Conservation (phyloP, 352 stramenopile genomes). For the Hyaloperonospora arabidopsidis region DNA sequence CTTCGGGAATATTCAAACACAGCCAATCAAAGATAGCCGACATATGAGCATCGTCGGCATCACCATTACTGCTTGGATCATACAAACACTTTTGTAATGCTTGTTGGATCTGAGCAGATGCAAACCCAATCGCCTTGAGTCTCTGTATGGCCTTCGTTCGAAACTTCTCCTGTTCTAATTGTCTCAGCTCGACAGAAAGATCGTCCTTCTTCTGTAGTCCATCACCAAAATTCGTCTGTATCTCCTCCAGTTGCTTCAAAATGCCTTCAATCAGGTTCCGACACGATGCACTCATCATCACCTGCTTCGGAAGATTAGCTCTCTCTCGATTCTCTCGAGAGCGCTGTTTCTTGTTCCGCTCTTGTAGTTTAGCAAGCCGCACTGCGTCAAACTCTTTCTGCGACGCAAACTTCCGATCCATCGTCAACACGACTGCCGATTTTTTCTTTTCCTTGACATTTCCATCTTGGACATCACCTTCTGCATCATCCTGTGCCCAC, state of each 20-base stretch:
- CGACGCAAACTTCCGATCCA: constrained; percentile 71
- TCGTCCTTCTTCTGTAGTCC: not conserved
- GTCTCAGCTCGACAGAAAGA: constrained; percentile 4
- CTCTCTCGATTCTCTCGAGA: constrained; percentile 87
- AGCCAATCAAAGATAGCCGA: constrained; percentile 65
- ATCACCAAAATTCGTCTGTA: constrained; percentile 10
- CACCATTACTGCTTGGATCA: constrained; percentile 10
- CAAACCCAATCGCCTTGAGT: constrained; percentile 55
- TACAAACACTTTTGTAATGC: constrained; percentile 31
- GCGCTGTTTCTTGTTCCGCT: constrained; percentile 72
- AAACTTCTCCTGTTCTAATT: constrained; percentile 16
- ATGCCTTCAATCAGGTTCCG: constrained; percentile 85
- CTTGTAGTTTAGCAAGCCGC: constrained; percentile 39
- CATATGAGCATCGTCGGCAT: constrained; percentile 23
- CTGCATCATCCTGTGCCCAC: not conserved
- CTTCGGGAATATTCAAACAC: constrained; percentile 68
- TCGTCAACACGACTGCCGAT: constrained; percentile 36
- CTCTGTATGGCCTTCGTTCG: constrained; percentile 19
- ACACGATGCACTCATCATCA: constrained; percentile 88
- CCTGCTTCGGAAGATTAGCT: constrained; percentile 81
- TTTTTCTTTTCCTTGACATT: constrained; percentile 14
- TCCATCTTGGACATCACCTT: not conserved
- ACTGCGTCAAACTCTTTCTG: constrained; percentile 60
- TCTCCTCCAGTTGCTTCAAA: constrained; percentile 39
- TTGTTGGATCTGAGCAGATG: constrained; percentile 35